Evolutionary conservation across 352 stramenopile species (phyloP).

Genomic region (Pythium phragmiticola): DNA sequence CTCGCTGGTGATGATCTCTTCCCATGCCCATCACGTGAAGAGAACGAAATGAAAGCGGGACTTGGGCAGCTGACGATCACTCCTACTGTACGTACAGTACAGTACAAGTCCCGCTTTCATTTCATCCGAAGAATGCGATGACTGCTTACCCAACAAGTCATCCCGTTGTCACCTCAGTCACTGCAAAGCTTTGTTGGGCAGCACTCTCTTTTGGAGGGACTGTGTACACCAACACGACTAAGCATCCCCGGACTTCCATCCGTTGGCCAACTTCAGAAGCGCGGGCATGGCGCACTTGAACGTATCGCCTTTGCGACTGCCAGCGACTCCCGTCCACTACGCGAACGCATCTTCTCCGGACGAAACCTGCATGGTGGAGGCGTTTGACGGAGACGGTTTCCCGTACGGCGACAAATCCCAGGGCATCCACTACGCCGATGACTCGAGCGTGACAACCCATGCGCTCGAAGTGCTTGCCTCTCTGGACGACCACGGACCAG

Average conservation of each 20-base stretch:
- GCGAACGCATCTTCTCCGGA: constrained; percentile 6
- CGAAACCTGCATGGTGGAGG: constrained; percentile 15
- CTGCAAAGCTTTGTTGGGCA: background rate
- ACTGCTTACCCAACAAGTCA: background rate
- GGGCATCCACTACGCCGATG: background rate
- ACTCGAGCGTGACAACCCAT: background rate
- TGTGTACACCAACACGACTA: too few relatives aligned
- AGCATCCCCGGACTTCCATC: background rate
- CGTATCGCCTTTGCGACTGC: background rate
- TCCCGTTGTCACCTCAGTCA: background rate
- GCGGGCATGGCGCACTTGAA: constrained; percentile 5
- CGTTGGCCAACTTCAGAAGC: background rate
- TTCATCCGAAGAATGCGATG: background rate
- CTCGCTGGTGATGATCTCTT: background rate
- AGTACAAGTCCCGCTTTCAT: background rate
- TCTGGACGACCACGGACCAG: constrained; percentile 1
- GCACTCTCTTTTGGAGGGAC: background rate
- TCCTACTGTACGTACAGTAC: too few relatives aligned
- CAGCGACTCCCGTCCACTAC: background rate
- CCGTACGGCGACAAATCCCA: background rate
- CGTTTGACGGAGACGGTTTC: constrained; percentile 8
- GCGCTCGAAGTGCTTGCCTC: constrained; percentile 10
- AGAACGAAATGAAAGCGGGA: constrained; percentile 4
- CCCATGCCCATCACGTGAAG: background rate
- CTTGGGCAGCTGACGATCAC: background rate